A percentile compares a stretch with the other conserved stretches of the same genome.
These are phyloP conservation scores for Puccinellia tenuiflora DNA, from an alignment of 176 grass and related monocot species.

Conservation along the genomic window DNA sequence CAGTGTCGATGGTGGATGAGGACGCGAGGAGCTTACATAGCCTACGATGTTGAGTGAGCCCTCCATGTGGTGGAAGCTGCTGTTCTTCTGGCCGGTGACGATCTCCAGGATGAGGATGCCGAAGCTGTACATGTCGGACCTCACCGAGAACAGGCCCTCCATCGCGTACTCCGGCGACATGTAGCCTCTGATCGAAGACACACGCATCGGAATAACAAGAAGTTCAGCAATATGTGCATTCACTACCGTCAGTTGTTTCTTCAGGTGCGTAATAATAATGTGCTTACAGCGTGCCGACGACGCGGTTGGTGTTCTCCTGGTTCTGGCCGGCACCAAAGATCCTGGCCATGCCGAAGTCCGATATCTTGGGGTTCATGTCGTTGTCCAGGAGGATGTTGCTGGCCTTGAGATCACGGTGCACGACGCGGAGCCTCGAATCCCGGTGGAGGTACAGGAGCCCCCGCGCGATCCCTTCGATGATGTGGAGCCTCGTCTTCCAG, in stretches of 20 bases:
- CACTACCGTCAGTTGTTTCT: neutral
- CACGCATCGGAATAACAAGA: neutral
- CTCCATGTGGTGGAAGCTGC: conserved; percentile 45
- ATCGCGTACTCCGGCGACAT: conserved; percentile 76
- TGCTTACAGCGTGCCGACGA: conserved; percentile 53
- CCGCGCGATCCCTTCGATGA: conserved; percentile 54
- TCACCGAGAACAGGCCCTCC: conserved; percentile 62
- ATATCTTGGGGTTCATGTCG: conserved; percentile 70
- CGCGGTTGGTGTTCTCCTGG: conserved; percentile 56
- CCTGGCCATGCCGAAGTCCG: conserved; percentile 68
- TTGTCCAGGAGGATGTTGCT: conserved; percentile 68
- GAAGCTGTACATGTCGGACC: conserved; percentile 75
- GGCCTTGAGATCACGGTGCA: conserved; percentile 62
- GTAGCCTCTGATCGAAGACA: conserved; percentile 45
- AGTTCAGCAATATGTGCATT: neutral
- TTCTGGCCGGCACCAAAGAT: conserved; percentile 61
- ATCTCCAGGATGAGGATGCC: conserved; percentile 61
- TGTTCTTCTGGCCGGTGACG: conserved; percentile 47
- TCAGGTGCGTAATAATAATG: neutral
- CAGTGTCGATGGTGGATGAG: neutral
- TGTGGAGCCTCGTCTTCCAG: conserved; percentile 39
- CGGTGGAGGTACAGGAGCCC: conserved; percentile 62
- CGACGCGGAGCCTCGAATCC: conserved; percentile 57
- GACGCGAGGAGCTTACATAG: conserved; percentile 20
- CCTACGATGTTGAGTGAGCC: conserved; percentile 43